Evolutionary conservation across 2,329 filamentous ascomycete genomes (phyloP), one percentile per base, ranked within the genome.

Genomic region (Clarireedia monteithiana): DNA sequence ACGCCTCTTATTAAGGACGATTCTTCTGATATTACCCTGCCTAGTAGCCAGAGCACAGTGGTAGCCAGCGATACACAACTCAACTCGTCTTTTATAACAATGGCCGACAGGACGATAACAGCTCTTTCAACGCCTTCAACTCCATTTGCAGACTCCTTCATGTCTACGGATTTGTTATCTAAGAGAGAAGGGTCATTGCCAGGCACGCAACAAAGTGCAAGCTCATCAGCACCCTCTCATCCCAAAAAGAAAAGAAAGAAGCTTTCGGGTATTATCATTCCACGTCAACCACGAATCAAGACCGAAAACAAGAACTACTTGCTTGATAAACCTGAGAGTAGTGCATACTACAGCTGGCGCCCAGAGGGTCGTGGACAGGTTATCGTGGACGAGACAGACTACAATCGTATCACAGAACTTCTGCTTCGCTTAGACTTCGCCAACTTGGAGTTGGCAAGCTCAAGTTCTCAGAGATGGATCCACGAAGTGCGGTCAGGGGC

Each of bases 371-470:
- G 86, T 14, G 87, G 86, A 0, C 76, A 81, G 49, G 75, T 82
- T 17, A 75, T 89, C 10, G 77, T 91, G 3, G 77, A 81, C 12
- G 81, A 86, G 23, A 73, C 75, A 26, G 77, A 79, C 49, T 91
- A 90, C 70, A 83, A 83, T 60, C 80, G 86, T 10, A 80, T 83
- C 7, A 76, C 82, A 20, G 87, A 90, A 62, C 72, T 89, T 9
- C 74, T 94, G 0, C 76, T 91, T 5, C 82, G 86, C 57, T 79
- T 91, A 0, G 87, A 91, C 68, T 94, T 94, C 69, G 77, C 82
- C 1, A 85, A 79, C 7, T 70, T 83, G 3, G 79, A 81, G 10
- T 79, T 85, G 48, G 84, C 86, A 0, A 74, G 73, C 1, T 75
- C 76, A 34, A 89, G 86, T 64, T 89, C 88, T 2, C 73, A 71